Evolutionary conservation across 345 rosid genomes (phyloP), one percentile per base, ranked within the genome.

Genomic region (Excoecaria cochinchinensis): DNA sequence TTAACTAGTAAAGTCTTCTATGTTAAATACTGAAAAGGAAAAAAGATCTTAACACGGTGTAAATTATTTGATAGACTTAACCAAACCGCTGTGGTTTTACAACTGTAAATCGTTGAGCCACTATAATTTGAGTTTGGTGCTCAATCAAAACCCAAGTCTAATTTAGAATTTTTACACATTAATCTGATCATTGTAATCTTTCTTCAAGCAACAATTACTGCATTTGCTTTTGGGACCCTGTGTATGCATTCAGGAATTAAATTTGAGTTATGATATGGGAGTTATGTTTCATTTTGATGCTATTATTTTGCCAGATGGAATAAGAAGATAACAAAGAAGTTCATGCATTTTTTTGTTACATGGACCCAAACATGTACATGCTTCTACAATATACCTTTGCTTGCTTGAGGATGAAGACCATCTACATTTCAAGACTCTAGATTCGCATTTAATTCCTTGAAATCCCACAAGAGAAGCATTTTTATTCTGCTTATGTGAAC

Each of bases 221-320:
- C 24, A 15, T 63, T 6, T 38, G 21, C 21, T 15, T 38, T 14
- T 8, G 8, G 16, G 10, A 12, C 2, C 12, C 16, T 31, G 5
- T 25, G 42, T 61, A 31, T 61, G 40, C 36, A 14, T 61, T 16
- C 68, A 40, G 24, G 68, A 66, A 0, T 31, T 31, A 31, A 31
- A 31, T 65, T 0, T 40, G 13, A 65, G 6, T 44, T 10, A 42
- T n/a, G 17, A 15, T n/a, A 67, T 46, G 53, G 55, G 7, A 46
- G 70, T 44, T 36, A 22, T 66, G 55, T 40, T 44, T 47, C 71
- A 67, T 67, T n/a, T 5, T 66, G 52, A n/a, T 66, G 53, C 31
- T 1, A 19, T 21, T 67, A 46, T 67, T 44, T 38, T 67, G 38
- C 50, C 1, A 48, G 56, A 51, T 47, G 4, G 39, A 22, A 24